Evolutionary conservation across 805 yeast species (phyloP).

Genomic region (Ogataea pilisensis): DNA sequence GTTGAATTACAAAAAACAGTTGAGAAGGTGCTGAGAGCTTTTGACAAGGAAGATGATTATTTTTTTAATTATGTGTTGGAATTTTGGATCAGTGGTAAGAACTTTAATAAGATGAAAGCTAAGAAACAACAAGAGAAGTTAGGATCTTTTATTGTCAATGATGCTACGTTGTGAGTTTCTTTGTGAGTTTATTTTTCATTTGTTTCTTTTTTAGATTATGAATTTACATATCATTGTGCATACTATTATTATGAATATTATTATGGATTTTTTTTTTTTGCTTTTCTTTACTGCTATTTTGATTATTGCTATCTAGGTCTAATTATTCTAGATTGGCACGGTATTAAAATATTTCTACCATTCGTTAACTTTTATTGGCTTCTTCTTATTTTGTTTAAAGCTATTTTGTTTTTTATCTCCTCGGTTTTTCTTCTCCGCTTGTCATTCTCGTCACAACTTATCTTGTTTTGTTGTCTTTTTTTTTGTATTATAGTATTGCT

Average conservation of each 20-base stretch:
- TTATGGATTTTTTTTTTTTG: background rate
- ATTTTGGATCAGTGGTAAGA: slow-evolving; percentile 31
- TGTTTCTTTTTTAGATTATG: no score
- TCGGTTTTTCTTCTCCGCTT: background rate
- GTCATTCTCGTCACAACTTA: no score
- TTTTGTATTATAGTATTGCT: no score
- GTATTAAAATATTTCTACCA: background rate
- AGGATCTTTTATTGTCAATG: background rate
- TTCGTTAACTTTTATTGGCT: background rate
- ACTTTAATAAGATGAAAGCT: slow-evolving; percentile 25
- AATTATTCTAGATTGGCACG: no score
- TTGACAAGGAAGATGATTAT: slow-evolving; percentile 31
- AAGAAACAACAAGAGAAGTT: slow-evolving; percentile 16
- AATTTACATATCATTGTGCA: no score
- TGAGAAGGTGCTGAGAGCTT: slow-evolving; percentile 25
- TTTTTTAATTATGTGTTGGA: slow-evolving; percentile 32
- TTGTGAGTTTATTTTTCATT: background rate
- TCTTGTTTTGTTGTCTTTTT: no score
- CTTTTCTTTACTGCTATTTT: background rate
- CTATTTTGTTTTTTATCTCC: background rate
- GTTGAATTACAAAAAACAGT: slow-evolving; percentile 27
- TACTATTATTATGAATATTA: no score
- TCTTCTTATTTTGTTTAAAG: background rate
- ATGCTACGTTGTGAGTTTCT: background rate
- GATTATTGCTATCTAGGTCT: background rate